Base-by-base conservation (phyloP, 225 moss, liverwort and hornwort species). In the Bryoerythrophyllum caledonicum region DNA sequence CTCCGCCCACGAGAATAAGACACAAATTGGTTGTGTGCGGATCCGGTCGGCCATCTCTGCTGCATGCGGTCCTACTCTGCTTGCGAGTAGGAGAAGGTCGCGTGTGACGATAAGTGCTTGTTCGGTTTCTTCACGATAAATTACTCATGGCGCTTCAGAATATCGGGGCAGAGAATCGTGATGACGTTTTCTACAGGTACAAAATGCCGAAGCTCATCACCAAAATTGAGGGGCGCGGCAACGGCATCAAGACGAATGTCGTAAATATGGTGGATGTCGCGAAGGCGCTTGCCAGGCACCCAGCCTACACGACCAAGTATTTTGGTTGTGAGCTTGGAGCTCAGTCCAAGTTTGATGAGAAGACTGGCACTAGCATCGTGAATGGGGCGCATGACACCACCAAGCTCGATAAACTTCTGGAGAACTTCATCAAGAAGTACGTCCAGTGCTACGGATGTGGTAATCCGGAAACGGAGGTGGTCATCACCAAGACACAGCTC, bases 261-360 rank as follows among this genome's bases (percentile, higher is more conserved):
- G 97, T 97, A 34, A 97, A 97, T 72, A 97, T 97, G 97, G 97
- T 97, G 69, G 97, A 97, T 60, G 97, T 97, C 58, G 97, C 97
- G 2, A 97, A 97, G 82, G 97, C 97, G 4, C 80, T 97, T n/a
- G 97, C 94, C 16, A 86, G 97, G 38, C 91, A 91, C 78, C 93
- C 97, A 20, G 68, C 97, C 12, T 97, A 97, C 77, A 97, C 97
- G n/a, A 97, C 97, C 59, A 97, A 97, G 79, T 97, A 94, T 73
- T 97, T 97, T 62, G 97, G 97, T 10, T 97, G 97, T 74, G 97
- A 97, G 87, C 95, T 93, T 19, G 93, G 93, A 48, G 97, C 75
- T 23, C 95, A 93, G 86, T 95, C 95, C 43, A 99, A 95, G 89
- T 95, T 85, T 59, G 95, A 95, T 63, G 95, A 88, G 78, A 99